These are phyloP conservation scores for Metschnikowia corniflorae DNA, from an alignment of 805 yeast species.

Conservation along the genomic window DNA sequence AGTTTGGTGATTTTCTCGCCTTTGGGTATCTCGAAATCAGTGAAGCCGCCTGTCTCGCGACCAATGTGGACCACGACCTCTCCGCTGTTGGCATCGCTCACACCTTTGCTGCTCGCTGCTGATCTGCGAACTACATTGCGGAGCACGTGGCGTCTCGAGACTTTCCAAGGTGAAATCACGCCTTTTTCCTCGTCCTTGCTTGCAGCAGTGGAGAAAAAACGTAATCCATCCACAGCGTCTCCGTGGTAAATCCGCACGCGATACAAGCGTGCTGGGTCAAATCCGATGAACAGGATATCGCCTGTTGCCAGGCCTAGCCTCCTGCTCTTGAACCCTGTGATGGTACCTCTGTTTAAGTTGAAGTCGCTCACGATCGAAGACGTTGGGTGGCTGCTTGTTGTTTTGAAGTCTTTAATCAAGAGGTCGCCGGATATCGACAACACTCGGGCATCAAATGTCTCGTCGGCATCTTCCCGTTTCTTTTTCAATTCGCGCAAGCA, in stretches of 20 bases:
- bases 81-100: neutral
- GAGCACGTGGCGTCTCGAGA: conserved; percentile 46
- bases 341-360: conserved; percentile 38
- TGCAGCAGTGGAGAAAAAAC: conserved; percentile 35
- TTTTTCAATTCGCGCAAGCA: conserved; percentile 31
- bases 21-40: conserved; percentile 51
- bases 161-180: conserved; percentile 16
- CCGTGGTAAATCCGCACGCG: conserved; percentile 70
- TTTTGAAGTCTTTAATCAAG: conserved; percentile 47
- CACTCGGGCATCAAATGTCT: conserved; percentile 48
- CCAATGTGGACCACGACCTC: conserved; percentile 41
- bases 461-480: conserved; percentile 23
- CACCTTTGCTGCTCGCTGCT: conserved; percentile 6
- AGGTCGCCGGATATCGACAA: conserved; percentile 62
- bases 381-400: conserved; percentile 17
- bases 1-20: conserved; percentile 64
- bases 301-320: conserved; percentile 28
- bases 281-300: conserved; percentile 16
- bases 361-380: conserved; percentile 34
- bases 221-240: conserved; percentile 76
- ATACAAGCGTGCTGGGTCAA: conserved; percentile 38
- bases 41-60: conserved; percentile 45
- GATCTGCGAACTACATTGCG: neutral
- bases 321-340: conserved; percentile 38
- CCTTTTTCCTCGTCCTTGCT: conserved; percentile 1